These are phyloP conservation scores for Sphaerulina musiva DNA, from an alignment of 2,329 filamentous ascomycete genomes.

Conservation along the genomic window DNA sequence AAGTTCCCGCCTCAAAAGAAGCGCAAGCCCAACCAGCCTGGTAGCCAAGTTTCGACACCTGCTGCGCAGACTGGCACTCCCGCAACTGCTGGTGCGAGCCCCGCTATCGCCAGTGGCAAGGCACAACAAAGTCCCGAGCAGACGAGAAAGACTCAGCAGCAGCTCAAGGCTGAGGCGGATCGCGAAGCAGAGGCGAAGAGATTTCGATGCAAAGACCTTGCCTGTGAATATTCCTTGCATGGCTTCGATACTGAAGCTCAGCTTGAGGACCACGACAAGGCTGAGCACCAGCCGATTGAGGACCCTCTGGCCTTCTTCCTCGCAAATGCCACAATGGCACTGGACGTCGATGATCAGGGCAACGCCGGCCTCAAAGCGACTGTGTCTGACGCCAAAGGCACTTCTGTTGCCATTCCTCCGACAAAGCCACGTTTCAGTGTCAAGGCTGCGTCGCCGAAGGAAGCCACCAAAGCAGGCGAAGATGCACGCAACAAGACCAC, in stretches of 20 bases:
- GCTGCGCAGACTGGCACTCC: conserved; percentile 32
- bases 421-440: conserved; percentile 14
- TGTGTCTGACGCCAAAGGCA: conserved; percentile 15
- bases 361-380: conserved; percentile 25
- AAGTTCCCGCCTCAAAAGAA: conserved; percentile 54
- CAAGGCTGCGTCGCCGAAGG: conserved; percentile 15
- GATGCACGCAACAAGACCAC: conserved; percentile 13
- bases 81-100: conserved; percentile 35
- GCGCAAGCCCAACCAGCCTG: conserved; percentile 42
- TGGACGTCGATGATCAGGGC: conserved; percentile 46
- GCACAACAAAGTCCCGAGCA: conserved; percentile 39
- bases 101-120: conserved; percentile 34
- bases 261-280: conserved; percentile 49
- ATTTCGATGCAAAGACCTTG: conserved; percentile 49
- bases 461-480: conserved; percentile 13
- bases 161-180: conserved; percentile 38
- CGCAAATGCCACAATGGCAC: conserved; percentile 42
- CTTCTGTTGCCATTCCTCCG: conserved; percentile 1
- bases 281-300: conserved; percentile 48
- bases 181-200: conserved; percentile 39
- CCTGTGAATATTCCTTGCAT: conserved; percentile 48
- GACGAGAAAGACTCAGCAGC: conserved; percentile 37
- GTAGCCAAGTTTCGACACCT: conserved; percentile 39
- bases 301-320: conserved; percentile 53
- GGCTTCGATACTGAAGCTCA: conserved; percentile 45